Base-by-base conservation (phyloP, 139 green algal species). In the Medakamo hakoo region DNA sequence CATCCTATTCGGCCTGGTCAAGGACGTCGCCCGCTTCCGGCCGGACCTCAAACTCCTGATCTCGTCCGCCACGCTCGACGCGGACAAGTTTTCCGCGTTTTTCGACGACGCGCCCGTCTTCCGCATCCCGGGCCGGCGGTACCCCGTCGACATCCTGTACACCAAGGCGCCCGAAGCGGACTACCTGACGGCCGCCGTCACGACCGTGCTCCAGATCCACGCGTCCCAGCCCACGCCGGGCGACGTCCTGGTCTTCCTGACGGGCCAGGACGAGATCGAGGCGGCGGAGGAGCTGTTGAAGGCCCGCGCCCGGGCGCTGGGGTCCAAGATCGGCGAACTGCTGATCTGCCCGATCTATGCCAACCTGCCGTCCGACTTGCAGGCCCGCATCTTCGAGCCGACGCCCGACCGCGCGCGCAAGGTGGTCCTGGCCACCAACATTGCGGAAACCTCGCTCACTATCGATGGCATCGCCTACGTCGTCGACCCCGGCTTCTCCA, bases 391-490 rank as follows among this genome's bases (percentile, higher is more conserved):
- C 68, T 98, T 98, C 68, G 93, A 98, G 80, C 63, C 82, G 19
- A 95, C 92, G 1, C 92, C 92, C 0, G 63, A 73, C 19, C 87
- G 88, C 21, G 87, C 87, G 1, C 79, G 88, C 63, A 96, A 98
- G 74, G 74, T 97, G 4, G 92, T 98, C 26, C 75, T 98, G 60
- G 92, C 92, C 27, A 98, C 92, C 62, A 98, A 98, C 82, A 98
- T 98, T 67, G 90, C 90, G 0, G 92, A 98, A 80, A 98, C 92
- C 0, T 88, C 73, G 0, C 74, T 98, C 14, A 98, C 92, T 9
- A 98, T 98, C 63, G 89, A 97, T 62, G 92, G 92, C 58, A 96
- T 98, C 72, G 78, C 84, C 74, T 97, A 94, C 64, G 91, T 98
- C 29, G 90, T 98, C 60, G 91, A 98, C 69, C 88, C 91, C 2